Evolutionary conservation across 2,329 filamentous ascomycete species (phyloP), one percentile per base, ranked within the genome.

Genomic region (Diplodia sapinea): DNA sequence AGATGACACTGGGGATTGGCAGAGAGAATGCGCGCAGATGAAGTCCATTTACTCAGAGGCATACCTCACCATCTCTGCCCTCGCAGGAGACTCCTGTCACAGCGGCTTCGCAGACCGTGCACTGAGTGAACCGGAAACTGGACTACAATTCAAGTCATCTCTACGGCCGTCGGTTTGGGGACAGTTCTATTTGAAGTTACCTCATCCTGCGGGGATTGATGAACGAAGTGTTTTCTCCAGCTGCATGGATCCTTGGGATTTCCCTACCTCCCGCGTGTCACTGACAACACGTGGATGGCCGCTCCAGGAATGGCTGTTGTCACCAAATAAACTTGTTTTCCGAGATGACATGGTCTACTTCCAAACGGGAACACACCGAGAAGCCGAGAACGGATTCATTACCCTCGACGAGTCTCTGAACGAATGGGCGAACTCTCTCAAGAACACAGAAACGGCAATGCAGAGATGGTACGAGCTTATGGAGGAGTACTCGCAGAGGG

Each of bases 401-500:
- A 47, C 43, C 11, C 43, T n/a, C n/a, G 43, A 47, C 6, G 43
- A 47, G n/a, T 47, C 43, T n/a, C n/a, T 47, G n/a, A 20, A 47
- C 7, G 43, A 47, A 20, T 47, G 43, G 43, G 17, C 43, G n/a
- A 47, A 47, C 17, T 47, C 43, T 11, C 43, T 47, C 43, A 47
- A 20, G n/a, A 47, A 47, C 9, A 20, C 43, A 8, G 43, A 47
- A 11, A 47, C 43, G n/a, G 43, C 43, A 47, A 47, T 20, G n/a
- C 43, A 47, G 43, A 47, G 43, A 47, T 47, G 43, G 43, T 47
- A 47, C 43, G 43, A 47, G 43, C 43, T 47, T n/a, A 47, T 47
- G 43, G 43, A 47, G 8, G 43, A 47, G 43, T 47, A 47, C 43
- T 47, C 43, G 17, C 17, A 20, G 43, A 47, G 43, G 8, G 43